These are phyloP conservation scores for Coniella vitis DNA, from an alignment of 2,329 filamentous ascomycete species.

Conservation along the genomic window DNA sequence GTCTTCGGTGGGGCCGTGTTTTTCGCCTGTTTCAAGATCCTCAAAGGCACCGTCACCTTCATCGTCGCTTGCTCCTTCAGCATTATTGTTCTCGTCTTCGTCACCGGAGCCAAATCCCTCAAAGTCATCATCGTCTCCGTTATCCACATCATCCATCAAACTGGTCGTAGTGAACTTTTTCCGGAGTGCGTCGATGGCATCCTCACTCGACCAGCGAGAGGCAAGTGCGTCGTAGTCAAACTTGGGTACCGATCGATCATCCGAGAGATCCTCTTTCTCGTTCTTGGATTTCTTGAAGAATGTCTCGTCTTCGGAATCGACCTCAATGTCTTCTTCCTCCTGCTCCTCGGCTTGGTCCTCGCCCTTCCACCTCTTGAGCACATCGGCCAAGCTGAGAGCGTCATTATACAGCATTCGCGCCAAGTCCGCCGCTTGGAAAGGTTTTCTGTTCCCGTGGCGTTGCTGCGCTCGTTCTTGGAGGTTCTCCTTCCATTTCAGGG, in stretches of 20 bases:
- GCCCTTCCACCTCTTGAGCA: constrained; percentile 74
- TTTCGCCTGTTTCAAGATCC: constrained; percentile 74
- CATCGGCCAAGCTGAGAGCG: constrained; percentile 65
- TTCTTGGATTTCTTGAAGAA: constrained; percentile 60
- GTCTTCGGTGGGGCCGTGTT: constrained; percentile 37
- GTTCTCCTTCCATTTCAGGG: constrained; percentile 81
- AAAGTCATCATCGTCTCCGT: constrained; percentile 37
- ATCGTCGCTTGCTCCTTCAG: constrained; percentile 38
- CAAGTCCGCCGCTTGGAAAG: constrained; percentile 75
- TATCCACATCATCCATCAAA: constrained; percentile 46
- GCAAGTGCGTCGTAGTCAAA: constrained; percentile 78
- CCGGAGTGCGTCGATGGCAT: constrained; percentile 68
- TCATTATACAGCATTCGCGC: constrained; percentile 86
- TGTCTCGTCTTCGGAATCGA: constrained; percentile 48
- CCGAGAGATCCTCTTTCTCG: constrained; percentile 61
- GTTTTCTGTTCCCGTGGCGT: constrained; percentile 61
- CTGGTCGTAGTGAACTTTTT: constrained; percentile 68
- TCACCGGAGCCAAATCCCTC: constrained; percentile 15
- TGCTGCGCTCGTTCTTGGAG: constrained; percentile 67
- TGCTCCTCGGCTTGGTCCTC: constrained; percentile 47
- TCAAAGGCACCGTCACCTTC: constrained; percentile 47
- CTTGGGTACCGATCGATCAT: constrained; percentile 72
- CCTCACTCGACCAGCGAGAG: constrained; percentile 75
- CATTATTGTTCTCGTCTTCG: constrained; percentile 40
- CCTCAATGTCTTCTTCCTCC: constrained; percentile 51